Evolutionary conservation across 495 filamentous ascomycete genomes (phyloP).

Genomic region (Amniculicola lignicola): DNA sequence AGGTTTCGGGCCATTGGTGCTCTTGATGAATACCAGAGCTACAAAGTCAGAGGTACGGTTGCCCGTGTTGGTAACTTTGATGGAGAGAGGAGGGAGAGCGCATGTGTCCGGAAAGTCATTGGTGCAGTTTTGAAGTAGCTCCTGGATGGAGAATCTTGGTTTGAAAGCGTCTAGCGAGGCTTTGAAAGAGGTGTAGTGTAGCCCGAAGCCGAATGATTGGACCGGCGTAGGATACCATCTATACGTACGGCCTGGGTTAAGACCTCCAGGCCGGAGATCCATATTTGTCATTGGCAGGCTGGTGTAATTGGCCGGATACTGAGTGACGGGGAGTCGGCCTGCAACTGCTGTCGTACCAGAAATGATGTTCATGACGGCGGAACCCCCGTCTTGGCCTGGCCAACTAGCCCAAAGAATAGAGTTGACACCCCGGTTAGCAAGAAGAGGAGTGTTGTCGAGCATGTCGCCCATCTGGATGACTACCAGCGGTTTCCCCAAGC

Average conservation of each 20-base stretch:
- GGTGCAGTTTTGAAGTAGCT: not conserved
- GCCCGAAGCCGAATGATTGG: constrained; percentile 10
- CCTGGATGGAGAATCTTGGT: constrained; percentile 4
- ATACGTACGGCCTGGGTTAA: constrained; percentile 47
- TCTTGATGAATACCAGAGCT: constrained; percentile 7
- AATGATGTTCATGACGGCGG: constrained; percentile 7
- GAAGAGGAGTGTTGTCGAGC: constrained; percentile 54
- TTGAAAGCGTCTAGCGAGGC: not conserved
- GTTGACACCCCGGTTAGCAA: constrained; percentile 27
- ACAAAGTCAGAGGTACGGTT: constrained; percentile 15
- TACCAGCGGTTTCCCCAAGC: constrained; percentile 44
- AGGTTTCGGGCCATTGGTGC: constrained; percentile 4
- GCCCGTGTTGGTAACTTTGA: constrained; percentile 1
- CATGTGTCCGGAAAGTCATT: constrained; percentile 4
- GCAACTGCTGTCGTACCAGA: constrained; percentile 6
- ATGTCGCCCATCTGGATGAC: constrained; percentile 46
- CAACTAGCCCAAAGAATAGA: constrained; percentile 17
- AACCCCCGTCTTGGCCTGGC: constrained; percentile 15
- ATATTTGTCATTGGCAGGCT: constrained; percentile 46
- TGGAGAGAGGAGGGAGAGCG: not conserved
- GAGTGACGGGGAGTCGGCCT: constrained; percentile 17
- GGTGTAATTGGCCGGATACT: constrained; percentile 48
- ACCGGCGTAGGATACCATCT: constrained; percentile 41
- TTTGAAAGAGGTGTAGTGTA: constrained; percentile 9
- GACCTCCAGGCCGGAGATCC: constrained; percentile 41